Evolutionary conservation across 2,329 filamentous ascomycete species (phyloP).

Genomic region (Colletotrichum tropicale): DNA sequence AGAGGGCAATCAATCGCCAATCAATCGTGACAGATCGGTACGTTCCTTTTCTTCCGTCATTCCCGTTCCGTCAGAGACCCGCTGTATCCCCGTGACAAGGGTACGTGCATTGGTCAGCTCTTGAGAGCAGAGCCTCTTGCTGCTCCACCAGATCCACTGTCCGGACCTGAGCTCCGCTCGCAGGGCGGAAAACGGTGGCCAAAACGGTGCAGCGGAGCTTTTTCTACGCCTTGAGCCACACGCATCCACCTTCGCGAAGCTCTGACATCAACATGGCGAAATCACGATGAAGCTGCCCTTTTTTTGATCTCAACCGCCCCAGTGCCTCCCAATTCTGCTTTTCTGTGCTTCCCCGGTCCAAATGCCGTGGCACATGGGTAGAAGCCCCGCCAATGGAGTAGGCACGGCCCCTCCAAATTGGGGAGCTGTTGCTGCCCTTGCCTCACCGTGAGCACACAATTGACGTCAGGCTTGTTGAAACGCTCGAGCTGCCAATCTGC

Average conservation of each 20-base stretch:
- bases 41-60: not conserved
- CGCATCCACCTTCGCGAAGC: not conserved
- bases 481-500: not conserved
- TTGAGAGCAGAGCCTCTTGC: not conserved
- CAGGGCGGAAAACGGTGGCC: not conserved
- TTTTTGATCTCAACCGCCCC: not conserved
- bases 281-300: not conserved
- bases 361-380: not conserved
- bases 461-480: slow-evolving; percentile 3
- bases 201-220: not conserved
- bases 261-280: slow-evolving; percentile 23
- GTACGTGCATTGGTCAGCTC: not conserved
- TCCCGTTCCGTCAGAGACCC: not conserved
- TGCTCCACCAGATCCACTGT: not conserved
- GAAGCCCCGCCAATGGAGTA: not conserved
- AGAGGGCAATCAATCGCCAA: not conserved
- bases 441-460: not conserved
- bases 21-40: not conserved
- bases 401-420: not conserved
- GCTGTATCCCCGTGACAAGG: not conserved
- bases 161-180: slow-evolving; percentile 13
- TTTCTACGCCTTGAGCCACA: not conserved
- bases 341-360: not conserved
- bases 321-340: not conserved
- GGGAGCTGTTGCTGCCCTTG: not conserved